These are phyloP conservation scores for Leccinum subrobustum DNA, from an alignment of 1,284 basidiomycete genomes.

Conservation along the genomic window DNA sequence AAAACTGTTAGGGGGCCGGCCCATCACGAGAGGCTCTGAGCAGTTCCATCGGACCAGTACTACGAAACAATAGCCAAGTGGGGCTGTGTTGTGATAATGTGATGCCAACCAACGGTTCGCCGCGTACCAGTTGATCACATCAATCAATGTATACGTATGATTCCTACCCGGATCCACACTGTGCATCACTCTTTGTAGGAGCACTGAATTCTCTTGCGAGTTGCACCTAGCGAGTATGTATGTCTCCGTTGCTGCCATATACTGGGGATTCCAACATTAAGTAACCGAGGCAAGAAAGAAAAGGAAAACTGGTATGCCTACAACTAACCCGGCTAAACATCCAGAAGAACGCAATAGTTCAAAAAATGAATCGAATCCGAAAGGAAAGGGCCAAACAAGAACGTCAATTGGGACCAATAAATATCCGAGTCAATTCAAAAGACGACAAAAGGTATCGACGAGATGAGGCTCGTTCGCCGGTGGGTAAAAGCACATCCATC, in stretches of 20 bases:
- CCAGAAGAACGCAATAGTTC: not conserved
- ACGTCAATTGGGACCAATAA: not conserved
- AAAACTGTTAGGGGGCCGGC: not conserved
- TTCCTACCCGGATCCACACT: not conserved
- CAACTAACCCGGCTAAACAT: not conserved
- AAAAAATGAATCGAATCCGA: not conserved
- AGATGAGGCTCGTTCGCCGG: slow-evolving; percentile 37
- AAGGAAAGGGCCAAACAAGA: not conserved
- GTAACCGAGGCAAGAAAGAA: not conserved
- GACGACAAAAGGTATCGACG: slow-evolving; percentile 28
- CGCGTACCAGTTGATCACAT: too few species aligned
- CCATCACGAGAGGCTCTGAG: not conserved
- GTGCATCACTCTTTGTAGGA: not conserved
- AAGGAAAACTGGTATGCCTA: not conserved
- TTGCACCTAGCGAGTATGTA: not conserved
- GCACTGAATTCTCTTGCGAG: not conserved
- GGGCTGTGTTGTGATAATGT: not conserved
- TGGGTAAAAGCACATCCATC: slow-evolving; percentile 25
- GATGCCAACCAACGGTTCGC: not conserved
- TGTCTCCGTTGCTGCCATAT: not conserved
- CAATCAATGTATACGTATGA: not conserved
- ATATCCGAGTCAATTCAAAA: not conserved
- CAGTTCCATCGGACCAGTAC: too few species aligned
- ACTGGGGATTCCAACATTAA: not conserved
- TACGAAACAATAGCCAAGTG: too few species aligned